Base-by-base conservation (phyloP, 805 yeast species). In the Pichia nanzhaoensis region DNA sequence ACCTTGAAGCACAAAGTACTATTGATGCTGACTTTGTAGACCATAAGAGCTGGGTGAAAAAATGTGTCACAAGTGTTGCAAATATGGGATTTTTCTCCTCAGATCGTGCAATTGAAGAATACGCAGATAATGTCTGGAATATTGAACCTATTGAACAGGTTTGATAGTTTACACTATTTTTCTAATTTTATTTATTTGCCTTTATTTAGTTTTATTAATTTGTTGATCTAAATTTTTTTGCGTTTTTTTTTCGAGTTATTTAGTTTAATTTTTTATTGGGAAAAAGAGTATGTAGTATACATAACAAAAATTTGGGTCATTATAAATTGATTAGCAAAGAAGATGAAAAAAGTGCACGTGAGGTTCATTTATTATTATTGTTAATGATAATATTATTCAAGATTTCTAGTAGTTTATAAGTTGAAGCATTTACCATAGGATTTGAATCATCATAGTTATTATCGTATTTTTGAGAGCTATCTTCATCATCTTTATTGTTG, bases 101-200 rank as follows among this genome's bases (percentile, higher is more conserved):
- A 50, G 97, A 89, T 64, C 75, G 97, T 65, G 87, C 95, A 63
- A 84, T 89, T 59, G 84, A 82, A 57, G 96, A 89, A 63, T 89
- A 89, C 55, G 95, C 96, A 30, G 96, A 86, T 53, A 77, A 81
- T 50, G 88, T 89, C 57, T 89, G 97, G 97, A 84, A 89, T 59
- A 77, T 88, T 51, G 96, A 89, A 68, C 95, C 96, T 3, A 58
- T 69, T 49, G 5, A 18, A 34, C 22, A 19, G 7, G 16, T 18
- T 18, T 34, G 20, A 33, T 33, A 7, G 14, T 34, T 19, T 34
- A 7, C 17, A n/a, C 30, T 12, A 28, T 14, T 5, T 9, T 14
- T 36, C 2, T 9, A 12, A 20, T 22, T 42, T 30, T 5, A 12
- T 32, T 21, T 13, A 3, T 19, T 21, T 33, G 9, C 10, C 18